Conservation (phyloP, 2,329 filamentous ascomycete species). For the Spiromastix sp. region DNA sequence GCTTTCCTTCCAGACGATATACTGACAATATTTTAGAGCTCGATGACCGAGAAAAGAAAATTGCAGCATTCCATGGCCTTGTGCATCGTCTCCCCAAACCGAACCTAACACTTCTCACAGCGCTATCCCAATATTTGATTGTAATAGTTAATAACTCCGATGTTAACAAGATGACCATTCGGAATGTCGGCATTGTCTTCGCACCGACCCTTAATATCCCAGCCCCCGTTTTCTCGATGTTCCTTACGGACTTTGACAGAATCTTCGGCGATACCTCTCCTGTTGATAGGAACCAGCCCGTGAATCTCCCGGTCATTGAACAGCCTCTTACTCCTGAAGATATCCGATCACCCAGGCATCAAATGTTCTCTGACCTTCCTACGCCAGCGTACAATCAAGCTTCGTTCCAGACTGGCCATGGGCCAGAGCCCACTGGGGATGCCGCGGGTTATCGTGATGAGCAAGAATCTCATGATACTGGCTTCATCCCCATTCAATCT, state of each 20-base stretch:
- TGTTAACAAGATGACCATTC: slow-evolving; percentile 94
- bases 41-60: slow-evolving; percentile 62
- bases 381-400: slow-evolving; percentile 53
- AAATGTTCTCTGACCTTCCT: slow-evolving; percentile 57
- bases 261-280: slow-evolving; percentile 50
- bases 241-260: slow-evolving; percentile 77
- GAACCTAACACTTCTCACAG: slow-evolving; percentile 72
- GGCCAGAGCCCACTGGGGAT: slow-evolving; percentile 17
- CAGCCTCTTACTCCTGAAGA: slow-evolving; percentile 41
- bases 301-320: slow-evolving; percentile 18
- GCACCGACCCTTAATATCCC: slow-evolving; percentile 95
- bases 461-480: slow-evolving; percentile 35
- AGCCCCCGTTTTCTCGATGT: slow-evolving; percentile 84
- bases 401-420: slow-evolving; percentile 31
- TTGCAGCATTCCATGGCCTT: slow-evolving; percentile 63
- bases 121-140: slow-evolving; percentile 79
- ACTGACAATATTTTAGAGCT: slow-evolving; percentile 45
- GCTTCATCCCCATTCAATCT: slow-evolving; percentile 42
- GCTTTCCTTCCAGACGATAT: neutral
- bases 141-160: slow-evolving; percentile 84
- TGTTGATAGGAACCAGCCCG: neutral
- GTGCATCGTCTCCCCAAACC: slow-evolving; percentile 69
- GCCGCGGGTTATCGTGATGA: slow-evolving; percentile 14
- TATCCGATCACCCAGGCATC: slow-evolving; percentile 52
- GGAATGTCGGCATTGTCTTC: slow-evolving; percentile 96